These are phyloP conservation scores for Scleroderma citrinum DNA, from an alignment of 768 basidiomycete species.

Conservation along the genomic window DNA sequence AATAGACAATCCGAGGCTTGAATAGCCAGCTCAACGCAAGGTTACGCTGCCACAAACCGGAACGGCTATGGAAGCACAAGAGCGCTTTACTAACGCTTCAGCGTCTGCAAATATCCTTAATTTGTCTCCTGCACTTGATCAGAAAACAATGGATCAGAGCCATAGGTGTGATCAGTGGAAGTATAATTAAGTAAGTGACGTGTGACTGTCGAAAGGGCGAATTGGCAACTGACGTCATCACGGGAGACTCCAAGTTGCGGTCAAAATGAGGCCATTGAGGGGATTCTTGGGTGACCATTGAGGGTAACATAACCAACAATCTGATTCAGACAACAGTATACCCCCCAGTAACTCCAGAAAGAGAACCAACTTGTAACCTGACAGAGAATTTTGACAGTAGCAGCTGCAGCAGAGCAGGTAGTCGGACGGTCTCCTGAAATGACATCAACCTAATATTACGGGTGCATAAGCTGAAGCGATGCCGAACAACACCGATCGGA, in stretches of 20 bases:
- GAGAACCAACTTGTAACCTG: too few relatives aligned
- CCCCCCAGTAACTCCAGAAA: too few relatives aligned
- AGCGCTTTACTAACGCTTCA: not conserved
- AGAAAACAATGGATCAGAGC: not conserved
- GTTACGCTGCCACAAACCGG: not conserved
- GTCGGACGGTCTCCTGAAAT: not conserved
- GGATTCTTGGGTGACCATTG: not conserved
- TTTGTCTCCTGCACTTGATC: not conserved
- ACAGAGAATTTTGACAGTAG: too few relatives aligned
- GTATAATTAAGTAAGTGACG: not conserved
- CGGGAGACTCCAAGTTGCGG: not conserved
- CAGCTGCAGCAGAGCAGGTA: not conserved
- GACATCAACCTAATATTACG: not conserved
- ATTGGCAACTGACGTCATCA: not conserved
- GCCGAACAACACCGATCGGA: not conserved
- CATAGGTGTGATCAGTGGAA: not conserved
- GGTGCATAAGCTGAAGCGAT: not conserved
- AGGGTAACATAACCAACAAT: not conserved
- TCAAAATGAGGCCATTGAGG: not conserved
- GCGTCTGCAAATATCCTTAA: not conserved
- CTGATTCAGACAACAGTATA: not conserved
- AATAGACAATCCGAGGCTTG: too few relatives aligned
- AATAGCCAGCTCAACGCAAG: not conserved
- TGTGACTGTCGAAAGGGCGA: not conserved
- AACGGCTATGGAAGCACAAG: not conserved